phyloP scores from a whole-genome alignment of 1,139 yeast genomes.

The Candida sanyaensis region DNA sequence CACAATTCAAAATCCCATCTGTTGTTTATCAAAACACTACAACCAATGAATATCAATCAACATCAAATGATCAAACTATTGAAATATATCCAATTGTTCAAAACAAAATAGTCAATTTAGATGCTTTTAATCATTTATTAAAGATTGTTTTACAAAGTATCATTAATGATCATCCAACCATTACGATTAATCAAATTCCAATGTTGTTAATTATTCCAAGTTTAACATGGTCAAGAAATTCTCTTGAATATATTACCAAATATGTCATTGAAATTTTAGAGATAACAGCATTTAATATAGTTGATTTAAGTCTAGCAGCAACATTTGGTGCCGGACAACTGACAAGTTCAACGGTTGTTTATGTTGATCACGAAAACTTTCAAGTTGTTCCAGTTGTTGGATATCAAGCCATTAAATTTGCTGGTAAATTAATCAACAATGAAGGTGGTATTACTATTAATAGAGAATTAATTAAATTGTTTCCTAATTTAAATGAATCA shows the following conservation, averaged over 20 bases:
- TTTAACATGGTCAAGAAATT: constrained; percentile 66
- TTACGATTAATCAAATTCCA: constrained; percentile 49
- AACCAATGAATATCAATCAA: constrained; percentile 43
- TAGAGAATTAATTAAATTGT: constrained; percentile 43
- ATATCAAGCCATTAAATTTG: constrained; percentile 59
- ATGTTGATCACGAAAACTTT: constrained; percentile 74
- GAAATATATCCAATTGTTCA: constrained; percentile 63
- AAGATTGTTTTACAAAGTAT: constrained; percentile 62
- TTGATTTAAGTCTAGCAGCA: constrained; percentile 71
- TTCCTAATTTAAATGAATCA: constrained; percentile 53
- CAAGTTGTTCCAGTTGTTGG: constrained; percentile 81
- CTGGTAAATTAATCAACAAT: constrained; percentile 46
- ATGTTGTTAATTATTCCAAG: constrained; percentile 63
- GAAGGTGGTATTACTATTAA: constrained; percentile 71
- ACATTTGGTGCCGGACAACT: constrained; percentile 69
- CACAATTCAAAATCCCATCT: constrained; percentile 74
- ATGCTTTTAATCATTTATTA: constrained; percentile 71
- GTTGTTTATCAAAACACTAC: constrained; percentile 60
- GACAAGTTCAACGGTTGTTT: constrained; percentile 69
- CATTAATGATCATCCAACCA: constrained; percentile 49
- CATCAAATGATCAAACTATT: constrained; percentile 24
- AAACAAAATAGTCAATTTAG: constrained; percentile 65
- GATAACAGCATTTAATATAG: constrained; percentile 69
- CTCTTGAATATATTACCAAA: constrained; percentile 69
- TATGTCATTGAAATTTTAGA: constrained; percentile 75